Conservation (phyloP, 2,329 filamentous ascomycete species). For the Ophiosphaerella korrae region DNA sequence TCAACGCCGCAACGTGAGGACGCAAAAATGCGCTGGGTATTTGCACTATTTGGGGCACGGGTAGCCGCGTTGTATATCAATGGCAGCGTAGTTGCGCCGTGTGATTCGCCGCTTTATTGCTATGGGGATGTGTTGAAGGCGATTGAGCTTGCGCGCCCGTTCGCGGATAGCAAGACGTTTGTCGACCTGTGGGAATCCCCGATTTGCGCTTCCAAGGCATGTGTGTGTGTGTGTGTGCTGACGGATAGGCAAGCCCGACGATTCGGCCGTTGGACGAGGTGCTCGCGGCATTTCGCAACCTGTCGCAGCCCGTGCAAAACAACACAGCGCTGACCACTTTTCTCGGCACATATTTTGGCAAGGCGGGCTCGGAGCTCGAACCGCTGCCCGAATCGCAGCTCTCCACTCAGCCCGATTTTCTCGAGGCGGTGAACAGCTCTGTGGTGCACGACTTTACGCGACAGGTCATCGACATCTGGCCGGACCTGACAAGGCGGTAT, state of each 20-base stretch:
- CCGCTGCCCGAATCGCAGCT: conserved; percentile 59
- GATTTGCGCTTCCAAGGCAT: neutral
- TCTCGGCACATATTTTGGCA: conserved; percentile 65
- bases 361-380: conserved; percentile 67
- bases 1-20: neutral
- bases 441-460: conserved; percentile 65
- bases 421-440: conserved; percentile 60
- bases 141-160: conserved; percentile 67
- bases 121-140: conserved; percentile 66
- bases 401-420: conserved; percentile 62
- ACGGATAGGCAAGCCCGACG: conserved; percentile 60
- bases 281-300: conserved; percentile 63
- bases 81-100: conserved; percentile 66
- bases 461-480: conserved; percentile 73
- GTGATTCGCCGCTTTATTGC: conserved; percentile 71
- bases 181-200: conserved; percentile 56
- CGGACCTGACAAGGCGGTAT: conserved; percentile 67
- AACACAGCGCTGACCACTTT: conserved; percentile 67
- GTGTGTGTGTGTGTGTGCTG: conserved; percentile 4
- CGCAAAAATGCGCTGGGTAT: conserved; percentile 17
- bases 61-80: conserved; percentile 61
- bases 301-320: conserved; percentile 66
- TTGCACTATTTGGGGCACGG: conserved; percentile 19
- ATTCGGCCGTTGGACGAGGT: conserved; percentile 64
- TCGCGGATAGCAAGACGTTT: conserved; percentile 72